phyloP scores from a whole-genome alignment of 2,329 filamentous ascomycete genomes.

The Xylaria sp. region DNA sequence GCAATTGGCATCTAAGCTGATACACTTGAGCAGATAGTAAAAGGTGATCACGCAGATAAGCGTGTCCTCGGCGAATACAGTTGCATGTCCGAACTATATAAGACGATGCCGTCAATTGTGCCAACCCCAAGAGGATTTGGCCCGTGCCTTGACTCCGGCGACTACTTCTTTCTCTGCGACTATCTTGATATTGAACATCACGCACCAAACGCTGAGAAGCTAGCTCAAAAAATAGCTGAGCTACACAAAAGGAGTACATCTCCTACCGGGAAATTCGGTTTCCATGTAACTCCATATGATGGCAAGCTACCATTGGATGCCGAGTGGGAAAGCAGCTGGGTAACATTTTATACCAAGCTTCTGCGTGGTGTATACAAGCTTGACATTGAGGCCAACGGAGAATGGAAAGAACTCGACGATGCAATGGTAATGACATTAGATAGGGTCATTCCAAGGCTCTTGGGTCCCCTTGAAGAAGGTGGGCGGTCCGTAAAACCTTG shows the following conservation, averaged over 20 bases:
- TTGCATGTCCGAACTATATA: conserved; percentile 1
- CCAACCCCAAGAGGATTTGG: conserved; percentile 8
- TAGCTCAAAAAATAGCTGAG: neutral
- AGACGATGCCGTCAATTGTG: conserved; percentile 11
- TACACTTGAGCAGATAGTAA: neutral
- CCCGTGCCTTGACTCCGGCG: neutral
- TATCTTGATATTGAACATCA: conserved; percentile 5
- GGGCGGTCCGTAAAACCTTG: conserved; percentile 33
- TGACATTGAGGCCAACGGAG: neutral
- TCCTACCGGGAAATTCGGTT: conserved; percentile 2
- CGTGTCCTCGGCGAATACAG: conserved; percentile 7
- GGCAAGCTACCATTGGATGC: neutral
- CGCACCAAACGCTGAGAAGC: neutral
- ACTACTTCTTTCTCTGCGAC: conserved; percentile 12
- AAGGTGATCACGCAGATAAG: neutral
- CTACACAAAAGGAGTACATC: conserved; percentile 9
- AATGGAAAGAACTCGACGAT: conserved; percentile 9
- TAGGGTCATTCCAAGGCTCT: conserved; percentile 10
- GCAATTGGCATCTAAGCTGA: neutral
- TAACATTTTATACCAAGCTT: conserved; percentile 17
- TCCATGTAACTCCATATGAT: conserved; percentile 13
- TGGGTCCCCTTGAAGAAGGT: conserved; percentile 17
- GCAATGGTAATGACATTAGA: neutral
- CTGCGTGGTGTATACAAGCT: conserved; percentile 6
- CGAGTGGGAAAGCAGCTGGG: conserved; percentile 11